phyloP scores from a whole-genome alignment of 179 eudicot genomes.

The Spergularia azorica region DNA sequence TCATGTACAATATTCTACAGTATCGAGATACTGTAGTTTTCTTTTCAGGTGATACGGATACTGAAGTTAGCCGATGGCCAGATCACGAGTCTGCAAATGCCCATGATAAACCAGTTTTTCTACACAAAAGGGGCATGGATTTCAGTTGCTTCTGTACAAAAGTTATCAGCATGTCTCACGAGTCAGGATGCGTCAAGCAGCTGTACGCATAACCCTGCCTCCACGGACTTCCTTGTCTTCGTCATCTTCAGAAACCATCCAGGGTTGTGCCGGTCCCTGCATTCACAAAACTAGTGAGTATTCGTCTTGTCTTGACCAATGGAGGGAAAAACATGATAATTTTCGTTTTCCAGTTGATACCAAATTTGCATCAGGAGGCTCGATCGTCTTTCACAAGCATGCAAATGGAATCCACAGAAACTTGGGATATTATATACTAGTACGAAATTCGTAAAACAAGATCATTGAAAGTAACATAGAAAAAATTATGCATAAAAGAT shows the following conservation, averaged over 20 bases:
- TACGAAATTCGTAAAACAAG: too few species aligned
- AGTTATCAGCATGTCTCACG: conserved; percentile 10
- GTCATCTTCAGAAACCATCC: conserved; percentile 67
- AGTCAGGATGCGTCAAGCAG: conserved; percentile 31
- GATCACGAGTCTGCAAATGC: background rate
- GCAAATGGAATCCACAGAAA: background rate
- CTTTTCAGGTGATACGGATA: background rate
- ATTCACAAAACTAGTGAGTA: conserved; percentile 16
- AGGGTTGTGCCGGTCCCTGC: conserved; percentile 71
- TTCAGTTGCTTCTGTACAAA: conserved; percentile 28
- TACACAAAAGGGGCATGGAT: conserved; percentile 11
- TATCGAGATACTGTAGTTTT: background rate
- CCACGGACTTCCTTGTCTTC: conserved; percentile 25
- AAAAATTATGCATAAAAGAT: too few species aligned
- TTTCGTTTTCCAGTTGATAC: background rate
- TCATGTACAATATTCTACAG: background rate
- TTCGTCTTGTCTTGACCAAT: background rate
- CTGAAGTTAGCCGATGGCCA: conserved; percentile 2
- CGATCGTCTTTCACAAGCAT: background rate
- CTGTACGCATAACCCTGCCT: conserved; percentile 14
- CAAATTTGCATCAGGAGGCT: background rate
- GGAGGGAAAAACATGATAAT: background rate
- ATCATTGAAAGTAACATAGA: too few species aligned
- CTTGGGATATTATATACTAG: too few species aligned
- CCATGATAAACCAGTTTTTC: background rate